These are phyloP conservation scores for Tulasnella sp. DNA, from an alignment of 768 basidiomycete genomes.

Conservation along the genomic window DNA sequence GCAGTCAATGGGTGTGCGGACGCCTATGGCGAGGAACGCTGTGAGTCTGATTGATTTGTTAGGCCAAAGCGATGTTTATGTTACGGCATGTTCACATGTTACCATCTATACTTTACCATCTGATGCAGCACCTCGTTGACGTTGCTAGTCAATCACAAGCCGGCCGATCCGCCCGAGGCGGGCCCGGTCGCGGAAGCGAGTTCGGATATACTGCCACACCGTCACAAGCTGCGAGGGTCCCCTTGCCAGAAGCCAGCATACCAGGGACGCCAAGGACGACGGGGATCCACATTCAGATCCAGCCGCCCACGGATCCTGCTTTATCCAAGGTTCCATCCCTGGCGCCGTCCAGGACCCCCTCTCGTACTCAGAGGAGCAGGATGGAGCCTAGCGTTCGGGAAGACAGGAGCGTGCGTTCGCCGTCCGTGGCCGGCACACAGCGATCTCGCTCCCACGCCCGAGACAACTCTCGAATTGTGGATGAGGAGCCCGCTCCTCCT, in stretches of 20 bases:
- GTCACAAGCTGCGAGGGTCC: not conserved
- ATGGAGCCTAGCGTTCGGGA: no score
- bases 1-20: not conserved
- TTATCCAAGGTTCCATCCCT: slow-evolving; percentile 6
- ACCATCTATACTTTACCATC: not conserved
- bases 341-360: not conserved
- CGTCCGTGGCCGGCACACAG: no score
- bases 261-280: slow-evolving; percentile 13
- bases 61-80: not conserved
- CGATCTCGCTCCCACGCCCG: no score
- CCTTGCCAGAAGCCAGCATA: not conserved
- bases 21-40: not conserved
- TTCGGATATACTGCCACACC: not conserved
- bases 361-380: no score
- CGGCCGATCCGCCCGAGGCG: not conserved
- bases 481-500: no score
- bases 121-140: not conserved
- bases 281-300: slow-evolving; percentile 15
- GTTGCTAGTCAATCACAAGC: not conserved
- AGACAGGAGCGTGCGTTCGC: no score
- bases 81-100: not conserved
- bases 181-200: not conserved
- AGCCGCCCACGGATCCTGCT: slow-evolving; percentile 16
- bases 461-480: no score
- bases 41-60: not conserved